Percentiles rank a stretch among this genome's conserved stretches.
Evolutionary conservation across 257 asterid genomes (phyloP).

Genomic region (Plantago major): DNA sequence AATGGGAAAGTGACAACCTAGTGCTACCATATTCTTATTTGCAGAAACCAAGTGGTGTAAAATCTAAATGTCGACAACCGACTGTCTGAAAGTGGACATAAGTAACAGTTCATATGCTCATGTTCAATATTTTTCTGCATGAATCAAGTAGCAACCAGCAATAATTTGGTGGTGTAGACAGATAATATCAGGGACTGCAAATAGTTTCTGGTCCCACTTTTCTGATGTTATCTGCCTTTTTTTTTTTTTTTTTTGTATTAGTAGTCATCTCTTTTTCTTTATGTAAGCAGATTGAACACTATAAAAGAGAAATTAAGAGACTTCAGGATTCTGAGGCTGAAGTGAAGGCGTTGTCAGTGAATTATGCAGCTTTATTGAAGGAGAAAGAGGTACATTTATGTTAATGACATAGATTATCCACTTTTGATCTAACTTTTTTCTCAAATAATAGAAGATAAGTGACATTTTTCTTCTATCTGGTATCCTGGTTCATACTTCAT

Average conservation of each 20-base stretch:
- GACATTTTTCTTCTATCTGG: conserved; percentile 1
- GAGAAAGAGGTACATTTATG: conserved; percentile 72
- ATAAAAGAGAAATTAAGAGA: conserved; percentile 69
- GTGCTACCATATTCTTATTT: too few species aligned
- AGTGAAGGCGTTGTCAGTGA: conserved; percentile 85
- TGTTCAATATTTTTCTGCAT: too few species aligned
- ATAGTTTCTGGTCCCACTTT: too few species aligned
- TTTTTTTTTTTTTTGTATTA: conserved; percentile 8
- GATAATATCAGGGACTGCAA: too few species aligned
- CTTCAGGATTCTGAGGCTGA: conserved; percentile 95
- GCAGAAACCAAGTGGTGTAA: too few species aligned
- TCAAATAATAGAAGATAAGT: neutral
- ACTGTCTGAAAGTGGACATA: too few species aligned
- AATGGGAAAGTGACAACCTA: too few species aligned
- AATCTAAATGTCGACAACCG: too few species aligned
- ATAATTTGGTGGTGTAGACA: too few species aligned
- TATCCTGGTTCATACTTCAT: too few species aligned
- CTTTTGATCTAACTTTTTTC: neutral
- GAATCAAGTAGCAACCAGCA: too few species aligned
- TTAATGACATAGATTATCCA: conserved; percentile 1
- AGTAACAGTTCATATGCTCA: too few species aligned
- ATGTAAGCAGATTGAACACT: conserved; percentile 50
- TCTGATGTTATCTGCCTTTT: neutral
- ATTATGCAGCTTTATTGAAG: conserved; percentile 86
- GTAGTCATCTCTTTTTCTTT: neutral